A percentile compares a stretch with the other conserved stretches of the same genome.
These are phyloP conservation scores for Heracleum sosnowskyi DNA, from an alignment of 129 eudicot genomes.

Conservation along the genomic window DNA sequence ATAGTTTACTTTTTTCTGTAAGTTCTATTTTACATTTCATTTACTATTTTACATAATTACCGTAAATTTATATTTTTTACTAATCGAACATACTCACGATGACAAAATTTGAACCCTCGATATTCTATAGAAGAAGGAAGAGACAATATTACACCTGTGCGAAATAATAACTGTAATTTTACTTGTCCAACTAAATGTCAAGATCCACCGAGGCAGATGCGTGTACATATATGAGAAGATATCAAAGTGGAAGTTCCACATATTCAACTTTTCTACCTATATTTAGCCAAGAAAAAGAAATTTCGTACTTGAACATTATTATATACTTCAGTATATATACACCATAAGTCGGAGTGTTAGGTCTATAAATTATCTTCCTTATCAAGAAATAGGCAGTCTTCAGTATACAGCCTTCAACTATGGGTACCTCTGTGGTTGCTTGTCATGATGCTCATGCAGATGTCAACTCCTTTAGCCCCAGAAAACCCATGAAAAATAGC, in stretches of 20 bases:
- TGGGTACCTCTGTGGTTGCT: not conserved
- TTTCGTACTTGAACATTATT: not conserved
- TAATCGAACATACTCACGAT: too few relatives aligned
- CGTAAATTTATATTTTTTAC: too few relatives aligned
- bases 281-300: too few relatives aligned
- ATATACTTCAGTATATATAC: not conserved
- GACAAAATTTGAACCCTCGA: too few relatives aligned
- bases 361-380: not conserved
- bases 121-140: too few relatives aligned
- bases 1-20: too few relatives aligned
- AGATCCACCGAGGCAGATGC: not conserved
- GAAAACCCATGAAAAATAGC: constrained; percentile 40
- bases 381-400: not conserved
- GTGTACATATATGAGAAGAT: not conserved
- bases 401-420: not conserved
- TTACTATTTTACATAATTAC: too few relatives aligned
- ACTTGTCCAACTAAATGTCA: not conserved
- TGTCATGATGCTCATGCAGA: not conserved
- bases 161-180: too few relatives aligned
- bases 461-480: not conserved
- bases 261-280: not conserved
- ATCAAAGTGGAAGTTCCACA: constrained; percentile 1
- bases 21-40: too few relatives aligned
- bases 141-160: too few relatives aligned
- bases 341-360: not conserved